phyloP scores from a whole-genome alignment of 208 protist genomes.

The Trypanosoma platydactyli region DNA sequence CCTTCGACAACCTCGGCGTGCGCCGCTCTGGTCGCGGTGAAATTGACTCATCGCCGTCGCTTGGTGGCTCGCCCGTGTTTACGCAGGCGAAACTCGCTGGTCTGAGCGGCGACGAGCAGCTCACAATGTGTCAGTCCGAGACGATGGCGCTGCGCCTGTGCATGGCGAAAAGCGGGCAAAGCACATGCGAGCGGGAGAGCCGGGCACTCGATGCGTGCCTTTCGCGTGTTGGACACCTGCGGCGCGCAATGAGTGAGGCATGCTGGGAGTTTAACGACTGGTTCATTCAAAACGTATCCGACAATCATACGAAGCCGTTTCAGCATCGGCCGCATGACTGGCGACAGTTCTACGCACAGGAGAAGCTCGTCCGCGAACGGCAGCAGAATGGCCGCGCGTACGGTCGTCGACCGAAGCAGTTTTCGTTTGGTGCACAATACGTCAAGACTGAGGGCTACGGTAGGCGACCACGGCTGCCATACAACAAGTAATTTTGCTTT shows the following conservation, averaged over 20 bases:
- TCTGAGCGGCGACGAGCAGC: constrained; percentile 77
- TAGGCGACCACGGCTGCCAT: constrained; percentile 79
- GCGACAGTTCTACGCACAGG: constrained; percentile 85
- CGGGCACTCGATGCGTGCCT: constrained; percentile 71
- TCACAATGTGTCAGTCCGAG: constrained; percentile 82
- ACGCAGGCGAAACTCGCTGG: constrained; percentile 78
- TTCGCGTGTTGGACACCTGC: constrained; percentile 73
- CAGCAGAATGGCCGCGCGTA: constrained; percentile 78
- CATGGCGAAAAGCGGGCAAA: constrained; percentile 77
- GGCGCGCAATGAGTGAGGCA: constrained; percentile 65
- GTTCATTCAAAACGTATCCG: constrained; percentile 88
- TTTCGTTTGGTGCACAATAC: constrained; percentile 72
- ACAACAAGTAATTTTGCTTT: constrained; percentile 65
- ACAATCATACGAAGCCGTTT: constrained; percentile 91
- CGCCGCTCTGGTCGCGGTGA: constrained; percentile 72
- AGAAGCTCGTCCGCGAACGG: constrained; percentile 76
- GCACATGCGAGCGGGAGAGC: constrained; percentile 80
- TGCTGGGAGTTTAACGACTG: constrained; percentile 86
- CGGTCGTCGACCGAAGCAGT: constrained; percentile 72
- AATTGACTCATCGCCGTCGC: constrained; percentile 80
- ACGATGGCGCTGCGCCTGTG: constrained; percentile 86
- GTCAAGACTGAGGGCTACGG: constrained; percentile 89
- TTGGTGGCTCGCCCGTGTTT: constrained; percentile 75
- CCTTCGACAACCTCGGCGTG: constrained; percentile 86
- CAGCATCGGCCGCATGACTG: constrained; percentile 89